phyloP scores from a whole-genome alignment of 345 rosid genomes.

The Eucalyptus urophylla region DNA sequence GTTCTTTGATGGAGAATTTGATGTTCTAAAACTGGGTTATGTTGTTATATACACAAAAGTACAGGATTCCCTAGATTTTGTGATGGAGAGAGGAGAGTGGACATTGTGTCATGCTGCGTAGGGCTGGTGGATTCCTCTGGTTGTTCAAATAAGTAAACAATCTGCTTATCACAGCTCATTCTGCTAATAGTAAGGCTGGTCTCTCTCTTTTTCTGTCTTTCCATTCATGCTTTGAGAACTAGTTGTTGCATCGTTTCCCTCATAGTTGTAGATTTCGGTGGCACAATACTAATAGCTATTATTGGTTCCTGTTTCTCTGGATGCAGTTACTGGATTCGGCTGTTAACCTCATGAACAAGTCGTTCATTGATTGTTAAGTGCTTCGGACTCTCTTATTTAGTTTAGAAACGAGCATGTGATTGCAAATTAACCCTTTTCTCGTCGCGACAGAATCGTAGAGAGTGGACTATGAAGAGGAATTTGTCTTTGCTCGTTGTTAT shows the following conservation, averaged over 20 bases:
- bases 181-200: background rate
- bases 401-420: no score
- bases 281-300: background rate
- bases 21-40: background rate
- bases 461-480: background rate
- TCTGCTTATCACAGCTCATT: background rate
- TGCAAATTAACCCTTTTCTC: background rate
- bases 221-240: background rate
- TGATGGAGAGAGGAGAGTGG: background rate
- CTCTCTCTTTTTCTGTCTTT: background rate
- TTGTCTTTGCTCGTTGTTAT: background rate
- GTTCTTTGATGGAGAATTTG: background rate
- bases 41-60: background rate
- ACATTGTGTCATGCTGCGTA: background rate
- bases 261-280: background rate
- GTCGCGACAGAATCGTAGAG: background rate
- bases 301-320: background rate
- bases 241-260: background rate
- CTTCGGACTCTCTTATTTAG: background rate
- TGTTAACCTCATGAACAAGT: constrained; percentile 75
- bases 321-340: constrained; percentile 84
- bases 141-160: background rate
- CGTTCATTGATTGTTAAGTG: constrained; percentile 59
- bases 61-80: background rate
- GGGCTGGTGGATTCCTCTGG: background rate